Evolutionary conservation across 805 yeast species (phyloP).

Genomic region (Dipodascopsis tothii): DNA sequence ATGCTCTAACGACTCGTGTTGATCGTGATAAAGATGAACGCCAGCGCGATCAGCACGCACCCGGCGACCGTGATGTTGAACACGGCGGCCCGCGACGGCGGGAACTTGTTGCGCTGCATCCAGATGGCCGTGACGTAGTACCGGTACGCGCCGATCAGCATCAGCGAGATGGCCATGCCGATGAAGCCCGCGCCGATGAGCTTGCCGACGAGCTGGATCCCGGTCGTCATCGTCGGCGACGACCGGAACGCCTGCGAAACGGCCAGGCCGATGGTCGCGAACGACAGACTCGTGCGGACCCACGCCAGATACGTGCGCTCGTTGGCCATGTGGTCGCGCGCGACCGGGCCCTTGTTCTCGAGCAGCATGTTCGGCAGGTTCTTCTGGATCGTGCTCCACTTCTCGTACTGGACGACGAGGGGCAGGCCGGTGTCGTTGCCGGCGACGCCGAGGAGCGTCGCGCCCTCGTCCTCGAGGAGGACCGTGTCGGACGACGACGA

Average conservation of each 20-base stretch:
- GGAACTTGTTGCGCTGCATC: constrained; percentile 19
- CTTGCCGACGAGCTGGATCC: constrained; percentile 12
- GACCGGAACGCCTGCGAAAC: constrained; percentile 47
- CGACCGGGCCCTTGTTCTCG: constrained; percentile 24
- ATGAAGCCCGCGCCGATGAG: constrained; percentile 13
- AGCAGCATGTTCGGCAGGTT: constrained; percentile 18
- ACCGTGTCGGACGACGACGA: too few species aligned
- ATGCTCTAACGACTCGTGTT: constrained; percentile 16
- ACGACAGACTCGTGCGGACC: constrained; percentile 50
- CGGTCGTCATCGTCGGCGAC: too few species aligned
- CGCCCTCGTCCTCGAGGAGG: constrained; percentile 3
- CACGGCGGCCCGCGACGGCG: constrained; percentile 17
- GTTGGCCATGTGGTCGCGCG: constrained; percentile 42
- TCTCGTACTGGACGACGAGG: constrained; percentile 16
- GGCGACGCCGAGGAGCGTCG: constrained; percentile 5
- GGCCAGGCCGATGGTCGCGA: constrained; percentile 51
- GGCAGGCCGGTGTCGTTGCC: constrained; percentile 20
- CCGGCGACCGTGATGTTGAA: constrained; percentile 10
- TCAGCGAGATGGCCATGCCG: constrained; percentile 10
- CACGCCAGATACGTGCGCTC: constrained; percentile 58
- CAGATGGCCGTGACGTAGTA: constrained; percentile 18
- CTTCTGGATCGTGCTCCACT: constrained; percentile 5
- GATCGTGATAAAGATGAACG: constrained; percentile 12
- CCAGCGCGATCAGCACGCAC: constrained; percentile 8
- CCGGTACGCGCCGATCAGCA: constrained; percentile 2